Percentiles rank a stretch among this genome's conserved stretches.
Evolutionary conservation across 2,329 filamentous ascomycete genomes (phyloP).

Genomic region (Apiospora marii): DNA sequence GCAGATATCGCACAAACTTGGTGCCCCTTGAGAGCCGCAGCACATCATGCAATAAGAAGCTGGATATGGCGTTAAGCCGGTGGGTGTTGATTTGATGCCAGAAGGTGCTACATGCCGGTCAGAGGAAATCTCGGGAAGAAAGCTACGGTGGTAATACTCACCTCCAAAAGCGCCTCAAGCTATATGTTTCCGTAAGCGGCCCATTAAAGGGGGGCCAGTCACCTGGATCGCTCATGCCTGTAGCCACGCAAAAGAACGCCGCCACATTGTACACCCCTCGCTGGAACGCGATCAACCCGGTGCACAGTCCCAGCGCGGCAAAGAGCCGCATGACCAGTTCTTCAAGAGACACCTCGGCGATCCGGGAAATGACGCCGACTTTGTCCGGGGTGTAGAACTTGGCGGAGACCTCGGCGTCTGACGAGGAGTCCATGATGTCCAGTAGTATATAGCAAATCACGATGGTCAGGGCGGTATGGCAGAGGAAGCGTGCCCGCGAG

Average conservation of each 20-base stretch:
- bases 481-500: background rate
- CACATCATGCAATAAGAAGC: conserved; percentile 27
- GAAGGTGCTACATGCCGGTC: conserved; percentile 23
- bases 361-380: conserved; percentile 25
- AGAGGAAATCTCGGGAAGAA: too few relatives aligned
- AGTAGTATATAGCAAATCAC: conserved; percentile 26
- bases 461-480: conserved; percentile 23
- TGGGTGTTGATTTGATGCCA: conserved; percentile 31
- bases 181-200: background rate
- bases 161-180: background rate
- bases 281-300: too few relatives aligned
- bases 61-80: conserved; percentile 25
- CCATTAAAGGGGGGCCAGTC: conserved; percentile 3
- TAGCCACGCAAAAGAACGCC: background rate
- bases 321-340: too few relatives aligned
- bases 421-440: conserved; percentile 26
- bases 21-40: background rate
- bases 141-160: background rate
- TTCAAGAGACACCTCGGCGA: background rate
- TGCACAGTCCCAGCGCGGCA: too few relatives aligned
- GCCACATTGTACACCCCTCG: conserved; percentile 20
- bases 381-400: conserved; percentile 27
- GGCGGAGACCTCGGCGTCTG: conserved; percentile 18
- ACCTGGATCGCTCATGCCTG: background rate
- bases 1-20: conserved; percentile 22